Base-by-base conservation (phyloP, 768 basidiomycete genomes). In the Trametes sanguinea region DNA sequence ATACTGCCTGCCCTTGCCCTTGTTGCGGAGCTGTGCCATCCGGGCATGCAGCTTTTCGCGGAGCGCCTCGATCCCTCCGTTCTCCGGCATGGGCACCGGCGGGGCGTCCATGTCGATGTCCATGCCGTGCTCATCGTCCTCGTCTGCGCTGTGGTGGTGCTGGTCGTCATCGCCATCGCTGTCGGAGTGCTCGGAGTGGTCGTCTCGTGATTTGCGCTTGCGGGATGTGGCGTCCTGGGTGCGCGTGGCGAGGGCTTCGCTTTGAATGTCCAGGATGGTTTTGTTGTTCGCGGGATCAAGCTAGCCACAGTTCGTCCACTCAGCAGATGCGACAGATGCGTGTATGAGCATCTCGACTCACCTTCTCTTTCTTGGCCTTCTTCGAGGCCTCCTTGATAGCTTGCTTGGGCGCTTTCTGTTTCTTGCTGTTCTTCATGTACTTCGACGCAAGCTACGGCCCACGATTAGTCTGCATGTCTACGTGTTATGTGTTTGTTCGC, bases 251-350 rank as follows among this genome's bases (percentile, higher is more conserved):
- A 72, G 50, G 5, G 77, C 77, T 69, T 87, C 88, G 59, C 82
- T 81, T 71, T 91, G 87, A 35, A 93, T 79, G 61, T 97, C 92
- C 30, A 92, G 71, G 47, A 87, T 75, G 10, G 85, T 85, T 69
- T 92, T 92, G 70, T 95, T 82, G 76, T 96, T 95, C 6, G 86
- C 88, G 1, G 96, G 96, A 74, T 98, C 94, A 67, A 97, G 90
- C 95, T 98, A 16, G n/a, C 17, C 33, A 14, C 14, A 39, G 35
- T n/a, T 14, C 27, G 33, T 14, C 30, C 7, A 30, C 30, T 46
- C 2, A 10, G 22, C 2, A 43, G 3, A 43, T 8, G n/a, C 30
- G 11, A 32, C 32, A 17, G 3, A 53, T n/a, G 6, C 10, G 7
- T 32, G 22, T 1, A 16, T 13, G 51, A n/a, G 48, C 7, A 30